Conservation (phyloP, 148 eudicot species). For the Vaccinium myrtillus region DNA sequence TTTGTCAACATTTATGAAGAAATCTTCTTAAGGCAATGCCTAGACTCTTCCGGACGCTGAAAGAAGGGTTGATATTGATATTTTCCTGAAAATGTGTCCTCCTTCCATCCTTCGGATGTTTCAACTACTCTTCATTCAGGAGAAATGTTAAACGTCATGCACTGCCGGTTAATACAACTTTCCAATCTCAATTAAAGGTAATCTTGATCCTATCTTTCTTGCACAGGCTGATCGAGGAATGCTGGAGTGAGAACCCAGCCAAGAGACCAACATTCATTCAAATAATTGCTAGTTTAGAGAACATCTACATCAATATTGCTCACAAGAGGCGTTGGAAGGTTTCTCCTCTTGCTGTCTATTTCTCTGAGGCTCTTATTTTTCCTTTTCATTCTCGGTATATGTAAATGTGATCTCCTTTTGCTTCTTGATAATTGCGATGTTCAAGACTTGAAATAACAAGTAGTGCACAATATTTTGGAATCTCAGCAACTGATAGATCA, state of each 20-base stretch:
- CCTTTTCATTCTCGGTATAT: neutral
- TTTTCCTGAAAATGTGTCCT: neutral
- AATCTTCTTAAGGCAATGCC: neutral
- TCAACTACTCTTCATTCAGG: neutral
- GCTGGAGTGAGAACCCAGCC: slow-evolving; percentile 77
- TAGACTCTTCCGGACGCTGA: neutral
- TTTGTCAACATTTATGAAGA: neutral
- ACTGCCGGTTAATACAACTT: neutral
- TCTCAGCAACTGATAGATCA: neutral
- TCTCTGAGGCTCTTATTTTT: slow-evolving; percentile 1
- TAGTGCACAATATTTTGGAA: neutral
- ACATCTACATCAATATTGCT: slow-evolving; percentile 45
- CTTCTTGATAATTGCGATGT: neutral
- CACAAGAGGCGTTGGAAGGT: slow-evolving; percentile 85
- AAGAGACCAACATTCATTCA: slow-evolving; percentile 75
- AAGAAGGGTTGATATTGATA: neutral
- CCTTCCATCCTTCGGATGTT: neutral
- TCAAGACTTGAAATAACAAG: neutral
- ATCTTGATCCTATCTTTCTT: slow-evolving; percentile 12
- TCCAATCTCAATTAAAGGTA: neutral
- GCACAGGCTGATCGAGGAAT: slow-evolving; percentile 77
- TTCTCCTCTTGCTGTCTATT: neutral
- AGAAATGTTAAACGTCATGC: neutral
- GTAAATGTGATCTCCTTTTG: neutral
- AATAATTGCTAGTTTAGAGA: slow-evolving; percentile 64